Evolutionary conservation across 108 stramenopile genomes (phyloP), one percentile per base, ranked within the genome.

Genomic region (Skeletonema potamos): DNA sequence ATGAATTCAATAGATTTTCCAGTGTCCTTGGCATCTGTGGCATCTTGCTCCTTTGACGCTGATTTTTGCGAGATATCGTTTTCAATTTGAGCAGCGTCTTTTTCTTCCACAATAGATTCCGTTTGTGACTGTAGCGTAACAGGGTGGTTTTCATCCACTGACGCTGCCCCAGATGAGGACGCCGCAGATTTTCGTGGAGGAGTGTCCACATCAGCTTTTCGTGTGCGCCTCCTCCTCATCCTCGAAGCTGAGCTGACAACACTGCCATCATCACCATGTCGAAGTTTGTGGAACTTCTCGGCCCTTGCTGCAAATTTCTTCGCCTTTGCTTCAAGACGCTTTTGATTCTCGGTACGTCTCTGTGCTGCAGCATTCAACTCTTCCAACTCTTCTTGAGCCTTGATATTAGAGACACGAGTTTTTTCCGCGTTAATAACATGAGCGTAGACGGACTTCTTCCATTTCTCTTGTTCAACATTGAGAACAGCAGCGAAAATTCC

Each of bases 271-370:
- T 81, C 80, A 18, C 68, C 68, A 37, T 32, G 56, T 36, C 80
- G 80, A 33, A 74, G 68, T 39, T 81, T 68, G 57, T 81, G 73
- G 44, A 81, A 74, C 43, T 62, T 37, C 39, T 70, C 63, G 3
- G 80, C 73, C 55, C 73, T 69, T 0, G 80, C 80, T 28, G 80
- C 80, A 37, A 81, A 74, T 46, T 81, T 81, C 28, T 70, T 70
- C 9, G 80, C 73, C 37, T 63, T 74, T 26, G 30, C 39, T 15
- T 74, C 80, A 11, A 74, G 29, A 54, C 62, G 73, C 36, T 70
- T 59, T 22, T 73, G 72, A 54, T 81, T 81, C 32, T 74, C 73
- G 0, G 24, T 27, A 11, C 64, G 64, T 32, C 69, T 64, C 29
- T 66, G 63, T 6, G 59, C 73, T 26, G 73, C 68, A 34, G 68